phyloP scores from a whole-genome alignment of 495 filamentous ascomycete species.

The Xanthoparmelia taractica region DNA sequence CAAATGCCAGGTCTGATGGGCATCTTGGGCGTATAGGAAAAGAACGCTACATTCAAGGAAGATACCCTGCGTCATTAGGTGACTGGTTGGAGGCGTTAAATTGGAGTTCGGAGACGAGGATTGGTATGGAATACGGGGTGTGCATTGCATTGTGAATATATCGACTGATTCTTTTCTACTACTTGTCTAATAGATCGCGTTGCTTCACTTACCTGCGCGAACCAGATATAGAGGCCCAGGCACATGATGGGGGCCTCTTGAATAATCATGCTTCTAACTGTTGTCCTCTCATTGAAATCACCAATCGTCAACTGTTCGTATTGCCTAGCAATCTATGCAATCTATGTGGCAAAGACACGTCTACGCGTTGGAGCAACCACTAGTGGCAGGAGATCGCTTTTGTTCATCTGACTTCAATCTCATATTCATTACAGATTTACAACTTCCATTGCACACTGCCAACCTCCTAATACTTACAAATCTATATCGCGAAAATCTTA shows the following conservation, averaged over 20 bases:
- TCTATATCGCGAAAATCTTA: no score
- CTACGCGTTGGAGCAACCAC: neutral
- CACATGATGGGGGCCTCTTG: neutral
- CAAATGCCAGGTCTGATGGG: neutral
- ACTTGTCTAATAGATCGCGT: neutral
- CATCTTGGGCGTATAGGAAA: neutral
- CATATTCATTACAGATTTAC: neutral
- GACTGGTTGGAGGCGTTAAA: neutral
- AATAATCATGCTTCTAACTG: neutral
- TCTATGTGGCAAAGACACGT: neutral
- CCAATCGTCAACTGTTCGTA: neutral
- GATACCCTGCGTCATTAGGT: constrained; percentile 8
- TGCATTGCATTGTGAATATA: neutral
- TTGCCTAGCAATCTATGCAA: neutral
- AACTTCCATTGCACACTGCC: neutral
- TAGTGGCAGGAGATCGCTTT: neutral
- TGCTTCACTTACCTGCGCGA: neutral
- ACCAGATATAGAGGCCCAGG: neutral
- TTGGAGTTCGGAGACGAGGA: neutral
- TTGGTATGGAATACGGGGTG: neutral
- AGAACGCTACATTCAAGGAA: neutral
- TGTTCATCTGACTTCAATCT: neutral
- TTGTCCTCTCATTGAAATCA: neutral
- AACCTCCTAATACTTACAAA: no score
- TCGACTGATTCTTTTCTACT: neutral